A percentile compares a stretch with the other conserved stretches of the same genome.
Conservation (phyloP, 1,284 basidiomycete species). For the Sanghuangporus sanghuang region DNA sequence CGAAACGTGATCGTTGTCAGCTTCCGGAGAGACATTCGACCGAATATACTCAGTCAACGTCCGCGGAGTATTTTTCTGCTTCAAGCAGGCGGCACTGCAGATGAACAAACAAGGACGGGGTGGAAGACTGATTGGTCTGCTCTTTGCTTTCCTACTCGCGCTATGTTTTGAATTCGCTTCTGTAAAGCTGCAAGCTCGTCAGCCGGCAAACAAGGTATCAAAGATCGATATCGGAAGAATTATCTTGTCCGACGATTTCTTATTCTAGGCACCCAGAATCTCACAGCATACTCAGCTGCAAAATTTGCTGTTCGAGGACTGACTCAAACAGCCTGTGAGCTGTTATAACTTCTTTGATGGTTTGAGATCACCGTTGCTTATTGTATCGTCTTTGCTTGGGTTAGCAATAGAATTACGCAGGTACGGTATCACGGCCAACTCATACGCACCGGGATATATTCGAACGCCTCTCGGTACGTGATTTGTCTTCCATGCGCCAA, state of each 20-base stretch:
- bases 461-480: slow-evolving; percentile 2
- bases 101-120: slow-evolving; percentile 20
- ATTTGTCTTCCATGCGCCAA: not conserved
- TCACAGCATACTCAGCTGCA: slow-evolving; percentile 9
- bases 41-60: slow-evolving; percentile 18
- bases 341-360: not conserved
- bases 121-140: slow-evolving; percentile 15
- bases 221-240: not conserved
- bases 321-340: slow-evolving; percentile 11
- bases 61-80: slow-evolving; percentile 19
- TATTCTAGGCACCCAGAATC: not conserved
- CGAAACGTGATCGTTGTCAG: not conserved
- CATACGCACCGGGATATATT: slow-evolving; percentile 12
- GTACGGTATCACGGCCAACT: slow-evolving; percentile 16
- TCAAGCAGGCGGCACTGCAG: slow-evolving; percentile 20
- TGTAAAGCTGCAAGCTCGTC: slow-evolving; percentile 8
- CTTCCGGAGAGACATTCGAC: slow-evolving; percentile 11
- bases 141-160: not conserved
- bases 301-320: slow-evolving; percentile 16
- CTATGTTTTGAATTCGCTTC: not conserved
- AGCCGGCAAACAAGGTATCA: slow-evolving; percentile 9
- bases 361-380: not conserved
- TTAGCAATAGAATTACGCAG: slow-evolving; percentile 16
- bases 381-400: not conserved
- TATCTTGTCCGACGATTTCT: not conserved